phyloP scores from a whole-genome alignment of 2,329 filamentous ascomycete genomes.

The Penicillium brasilianum region DNA sequence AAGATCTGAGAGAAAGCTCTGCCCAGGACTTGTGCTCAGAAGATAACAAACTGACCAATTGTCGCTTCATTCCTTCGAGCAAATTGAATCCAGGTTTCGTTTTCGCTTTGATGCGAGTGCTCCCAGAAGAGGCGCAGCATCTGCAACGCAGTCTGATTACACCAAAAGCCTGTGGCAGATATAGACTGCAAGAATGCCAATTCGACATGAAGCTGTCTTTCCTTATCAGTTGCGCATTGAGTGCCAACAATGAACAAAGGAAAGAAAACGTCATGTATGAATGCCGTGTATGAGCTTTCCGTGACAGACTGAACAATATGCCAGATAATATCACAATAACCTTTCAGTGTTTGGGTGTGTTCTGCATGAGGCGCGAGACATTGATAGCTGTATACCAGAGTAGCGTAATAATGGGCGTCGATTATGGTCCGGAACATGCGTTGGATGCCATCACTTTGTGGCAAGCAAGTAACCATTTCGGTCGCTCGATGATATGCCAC shows the following conservation, averaged over 20 bases:
- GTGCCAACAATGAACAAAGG: conserved; percentile 35
- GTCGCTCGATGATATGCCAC: neutral
- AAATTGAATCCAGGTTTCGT: conserved; percentile 26
- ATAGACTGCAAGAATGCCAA: conserved; percentile 19
- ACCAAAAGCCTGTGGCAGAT: conserved; percentile 22
- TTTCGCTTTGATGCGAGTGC: conserved; percentile 12
- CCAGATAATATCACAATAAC: neutral
- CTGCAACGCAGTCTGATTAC: conserved; percentile 26
- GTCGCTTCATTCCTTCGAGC: conserved; percentile 14
- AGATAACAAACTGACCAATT: conserved; percentile 19
- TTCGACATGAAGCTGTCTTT: conserved; percentile 8
- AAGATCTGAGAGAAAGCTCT: neutral
- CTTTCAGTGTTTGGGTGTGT: neutral
- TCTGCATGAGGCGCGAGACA: conserved; percentile 18
- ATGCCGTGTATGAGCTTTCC: neutral
- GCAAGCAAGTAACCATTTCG: neutral
- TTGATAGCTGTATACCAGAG: conserved; percentile 32
- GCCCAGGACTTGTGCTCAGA: neutral
- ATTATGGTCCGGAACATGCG: conserved; percentile 18
- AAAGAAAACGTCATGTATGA: conserved; percentile 34
- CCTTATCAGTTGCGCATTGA: conserved; percentile 15
- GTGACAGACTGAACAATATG: conserved; percentile 3
- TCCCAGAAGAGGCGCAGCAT: conserved; percentile 31
- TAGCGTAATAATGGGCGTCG: conserved; percentile 27
- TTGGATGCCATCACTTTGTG: neutral